Conservation (phyloP, 2,329 filamentous ascomycete species). For the Boeremia lycopersici region DNA sequence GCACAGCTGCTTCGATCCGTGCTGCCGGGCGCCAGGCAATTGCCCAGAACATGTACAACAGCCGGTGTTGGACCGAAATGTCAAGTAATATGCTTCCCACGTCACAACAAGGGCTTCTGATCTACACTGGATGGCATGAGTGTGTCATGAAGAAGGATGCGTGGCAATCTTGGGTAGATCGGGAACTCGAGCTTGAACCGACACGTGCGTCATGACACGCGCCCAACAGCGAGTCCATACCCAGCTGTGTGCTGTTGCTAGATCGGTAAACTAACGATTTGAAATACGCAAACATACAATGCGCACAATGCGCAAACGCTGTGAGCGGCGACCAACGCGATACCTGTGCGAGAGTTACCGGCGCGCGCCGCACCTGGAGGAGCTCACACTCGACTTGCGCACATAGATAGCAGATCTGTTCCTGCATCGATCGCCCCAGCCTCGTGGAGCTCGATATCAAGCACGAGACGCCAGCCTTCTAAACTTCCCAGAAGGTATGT, state of each 20-base stretch:
- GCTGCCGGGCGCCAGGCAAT: background rate
- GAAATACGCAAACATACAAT: background rate
- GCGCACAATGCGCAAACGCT: background rate
- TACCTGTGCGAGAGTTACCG: background rate
- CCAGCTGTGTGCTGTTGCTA: background rate
- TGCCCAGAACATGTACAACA: background rate
- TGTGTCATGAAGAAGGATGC: background rate
- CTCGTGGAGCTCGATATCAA: background rate
- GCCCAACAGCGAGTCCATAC: background rate
- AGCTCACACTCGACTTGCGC: background rate
- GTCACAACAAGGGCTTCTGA: too few relatives aligned
- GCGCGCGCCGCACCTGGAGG: constrained; percentile 2
- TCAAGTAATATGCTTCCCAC: too few relatives aligned
- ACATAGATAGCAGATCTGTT: background rate
- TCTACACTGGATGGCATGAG: background rate
- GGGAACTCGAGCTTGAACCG: background rate
- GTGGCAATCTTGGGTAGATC: background rate
- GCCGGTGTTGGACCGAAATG: too few relatives aligned
- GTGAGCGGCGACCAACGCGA: background rate
- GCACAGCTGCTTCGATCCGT: background rate
- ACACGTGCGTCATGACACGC: background rate
- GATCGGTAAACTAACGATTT: background rate
- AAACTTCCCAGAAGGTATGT: background rate
- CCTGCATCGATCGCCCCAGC: background rate
- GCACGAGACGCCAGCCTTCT: background rate